Base-by-base conservation (phyloP, 352 stramenopile genomes). In the Globisporangium cystogenes region DNA sequence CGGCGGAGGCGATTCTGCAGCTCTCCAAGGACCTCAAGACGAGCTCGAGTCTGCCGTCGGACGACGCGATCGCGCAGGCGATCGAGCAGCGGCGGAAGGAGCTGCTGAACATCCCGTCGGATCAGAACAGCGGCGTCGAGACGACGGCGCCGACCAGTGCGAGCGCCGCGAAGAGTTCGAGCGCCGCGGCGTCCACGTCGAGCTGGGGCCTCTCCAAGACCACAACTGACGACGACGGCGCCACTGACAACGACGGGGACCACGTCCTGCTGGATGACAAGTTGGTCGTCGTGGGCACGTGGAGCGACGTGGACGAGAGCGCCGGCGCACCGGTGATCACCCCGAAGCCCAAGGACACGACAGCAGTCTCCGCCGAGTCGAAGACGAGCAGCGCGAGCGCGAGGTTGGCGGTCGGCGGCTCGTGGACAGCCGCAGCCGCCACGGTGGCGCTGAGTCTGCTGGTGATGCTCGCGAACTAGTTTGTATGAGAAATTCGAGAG, bases 221-320 rank as follows among this genome's bases (percentile, higher is more conserved):
- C 18, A 18, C 54, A 33, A 41, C 23, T 15, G 31, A 56, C 44
- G 48, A 44, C 18, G 1, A 39, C 26, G 7, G 37, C 10, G 20
- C 33, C 23, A 10, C 24, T 16, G 23, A 41, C 8, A 39, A 56
- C 40, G 35, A 43, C 48, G 40, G 41, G 2, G 21, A 61, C 39
- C 55, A 61, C 41, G 54, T 61, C 23, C 55, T 61, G 40, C 50
- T 61, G 55, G 42, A 50, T 33, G 54, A 55, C 48, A 47, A 54
- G 29, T 41, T 61, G 40, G 18, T 55, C 27, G 49, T 61, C 20
- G 55, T 61, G 16, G 55, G 55, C 15, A 56, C 41, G 24, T 61
- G 42, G 48, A 54, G 48, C 11, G 55, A 56, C 40, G 26, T 39
- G 16, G 29, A 51, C 18, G n/a, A 37, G 11, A 37, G 39, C 26